Conservation (phyloP, 345 rosid species). For the Brassica incana region DNA sequence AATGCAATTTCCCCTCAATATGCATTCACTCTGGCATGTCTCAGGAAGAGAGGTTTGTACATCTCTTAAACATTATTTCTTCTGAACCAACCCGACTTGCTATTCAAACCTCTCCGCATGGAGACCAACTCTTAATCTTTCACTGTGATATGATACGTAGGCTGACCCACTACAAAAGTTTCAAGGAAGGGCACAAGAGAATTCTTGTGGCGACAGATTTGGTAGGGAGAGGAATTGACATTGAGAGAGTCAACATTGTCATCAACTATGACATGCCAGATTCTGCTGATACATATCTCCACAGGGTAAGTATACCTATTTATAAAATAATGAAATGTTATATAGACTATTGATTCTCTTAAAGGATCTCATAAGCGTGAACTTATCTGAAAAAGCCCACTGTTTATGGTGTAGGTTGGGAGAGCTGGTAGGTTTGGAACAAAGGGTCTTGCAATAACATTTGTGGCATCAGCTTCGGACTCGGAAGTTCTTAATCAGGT, state of each 20-base stretch:
- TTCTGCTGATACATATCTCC: slow-evolving; percentile 96
- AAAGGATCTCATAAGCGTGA: neutral
- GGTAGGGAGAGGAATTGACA: slow-evolving; percentile 98
- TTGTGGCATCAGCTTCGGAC: slow-evolving; percentile 89
- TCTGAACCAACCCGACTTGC: neutral
- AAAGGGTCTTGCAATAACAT: slow-evolving; percentile 95
- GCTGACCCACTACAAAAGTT: slow-evolving; percentile 94
- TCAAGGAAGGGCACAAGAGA: slow-evolving; percentile 98
- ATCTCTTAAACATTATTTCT: neutral
- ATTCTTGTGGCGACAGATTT: slow-evolving; percentile 95
- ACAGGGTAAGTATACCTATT: slow-evolving; percentile 56
- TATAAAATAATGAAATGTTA: neutral
- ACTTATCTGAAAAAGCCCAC: neutral
- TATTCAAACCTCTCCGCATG: neutral
- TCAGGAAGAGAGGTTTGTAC: slow-evolving; percentile 86
- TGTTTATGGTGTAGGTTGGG: slow-evolving; percentile 62
- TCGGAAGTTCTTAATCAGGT: slow-evolving; percentile 98
- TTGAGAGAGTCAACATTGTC: slow-evolving; percentile 96
- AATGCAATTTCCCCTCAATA: slow-evolving; percentile 96
- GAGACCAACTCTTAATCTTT: neutral
- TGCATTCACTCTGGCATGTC: slow-evolving; percentile 99
- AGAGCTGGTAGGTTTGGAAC: slow-evolving; percentile 99
- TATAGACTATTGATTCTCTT: neutral
- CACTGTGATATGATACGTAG: slow-evolving; percentile 37
- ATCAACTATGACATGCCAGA: slow-evolving; percentile 99